Evolutionary conservation across 2,329 filamentous ascomycete genomes (phyloP).

Genomic region (Penicillium occitanis): DNA sequence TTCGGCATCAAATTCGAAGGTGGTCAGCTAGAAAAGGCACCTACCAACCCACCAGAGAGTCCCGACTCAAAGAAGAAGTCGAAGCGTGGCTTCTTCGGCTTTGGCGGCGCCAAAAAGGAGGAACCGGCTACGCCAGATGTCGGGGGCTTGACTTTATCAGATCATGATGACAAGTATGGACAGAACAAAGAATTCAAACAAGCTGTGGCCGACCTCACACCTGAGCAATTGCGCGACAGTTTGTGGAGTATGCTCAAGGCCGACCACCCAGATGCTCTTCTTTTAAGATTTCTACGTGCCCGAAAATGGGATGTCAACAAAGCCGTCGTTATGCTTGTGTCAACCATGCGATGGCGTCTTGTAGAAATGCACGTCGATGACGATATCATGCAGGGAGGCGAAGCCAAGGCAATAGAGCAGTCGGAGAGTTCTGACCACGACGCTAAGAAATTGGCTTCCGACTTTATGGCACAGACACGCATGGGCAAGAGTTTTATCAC

Average conservation of each 20-base stretch:
- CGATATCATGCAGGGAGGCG: constrained; percentile 77
- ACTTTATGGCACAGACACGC: constrained; percentile 79
- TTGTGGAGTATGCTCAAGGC: constrained; percentile 96
- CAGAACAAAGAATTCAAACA: constrained; percentile 83
- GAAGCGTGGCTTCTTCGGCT: constrained; percentile 65
- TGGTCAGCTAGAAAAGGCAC: constrained; percentile 24
- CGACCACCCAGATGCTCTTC: constrained; percentile 83
- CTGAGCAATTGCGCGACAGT: constrained; percentile 74
- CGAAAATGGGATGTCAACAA: constrained; percentile 94
- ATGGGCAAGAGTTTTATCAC: constrained; percentile 94
- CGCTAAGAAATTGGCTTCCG: constrained; percentile 67
- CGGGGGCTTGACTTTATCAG: constrained; percentile 38
- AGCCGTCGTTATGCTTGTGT: constrained; percentile 89
- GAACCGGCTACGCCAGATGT: constrained; percentile 34
- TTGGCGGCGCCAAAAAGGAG: constrained; percentile 64
- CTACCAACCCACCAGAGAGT: constrained; percentile 23
- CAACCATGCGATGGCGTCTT: constrained; percentile 88
- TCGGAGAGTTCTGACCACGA: constrained; percentile 59
- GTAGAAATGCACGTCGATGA: constrained; percentile 84
- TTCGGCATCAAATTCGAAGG: constrained; percentile 59
- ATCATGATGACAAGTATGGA: constrained; percentile 86
- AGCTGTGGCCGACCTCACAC: constrained; percentile 71
- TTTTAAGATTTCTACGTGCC: constrained; percentile 81
- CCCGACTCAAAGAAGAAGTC: constrained; percentile 61
- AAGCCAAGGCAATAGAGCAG: constrained; percentile 64